Conservation (phyloP, 495 filamentous ascomycete genomes). For the Apodospora peruviana region DNA sequence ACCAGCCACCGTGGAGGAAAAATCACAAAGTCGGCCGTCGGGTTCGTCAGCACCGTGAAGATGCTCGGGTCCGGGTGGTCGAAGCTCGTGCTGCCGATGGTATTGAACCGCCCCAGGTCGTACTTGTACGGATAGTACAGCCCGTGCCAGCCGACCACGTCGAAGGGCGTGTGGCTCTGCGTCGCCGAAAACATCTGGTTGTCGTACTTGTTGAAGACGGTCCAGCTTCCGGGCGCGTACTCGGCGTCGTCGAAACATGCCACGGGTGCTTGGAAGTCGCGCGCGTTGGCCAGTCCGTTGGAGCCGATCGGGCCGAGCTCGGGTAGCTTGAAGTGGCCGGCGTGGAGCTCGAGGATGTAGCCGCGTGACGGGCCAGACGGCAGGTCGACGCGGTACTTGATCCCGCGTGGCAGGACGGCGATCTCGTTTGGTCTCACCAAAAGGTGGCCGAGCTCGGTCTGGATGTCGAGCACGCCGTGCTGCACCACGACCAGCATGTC, state of each 20-base stretch:
- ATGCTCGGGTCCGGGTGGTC: constrained; percentile 83
- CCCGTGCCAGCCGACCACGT: constrained; percentile 80
- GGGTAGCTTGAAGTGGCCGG: constrained; percentile 77
- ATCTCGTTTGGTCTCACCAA: constrained; percentile 85
- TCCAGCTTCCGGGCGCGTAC: constrained; percentile 43
- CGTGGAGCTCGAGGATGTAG: constrained; percentile 83
- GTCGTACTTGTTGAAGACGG: constrained; percentile 70
- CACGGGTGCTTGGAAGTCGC: constrained; percentile 86
- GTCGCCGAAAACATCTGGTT: constrained; percentile 68
- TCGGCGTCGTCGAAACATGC: constrained; percentile 65
- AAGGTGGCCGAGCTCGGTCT: constrained; percentile 76
- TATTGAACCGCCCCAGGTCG: constrained; percentile 75
- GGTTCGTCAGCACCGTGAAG: constrained; percentile 73
- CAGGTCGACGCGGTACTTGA: constrained; percentile 71
- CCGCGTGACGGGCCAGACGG: constrained; percentile 61
- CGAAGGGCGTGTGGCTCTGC: constrained; percentile 72
- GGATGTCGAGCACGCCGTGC: constrained; percentile 80
- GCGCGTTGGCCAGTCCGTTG: constrained; percentile 78
- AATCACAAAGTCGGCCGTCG: constrained; percentile 72
- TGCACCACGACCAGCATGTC: constrained; percentile 84
- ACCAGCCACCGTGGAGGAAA: constrained; percentile 82
- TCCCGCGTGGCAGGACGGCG: constrained; percentile 76
- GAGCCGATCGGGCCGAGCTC: constrained; percentile 87
- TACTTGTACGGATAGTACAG: constrained; percentile 83
- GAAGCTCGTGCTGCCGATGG: constrained; percentile 66